These are phyloP conservation scores for Saturnispora zaruensis DNA, from an alignment of 805 yeast species.

Conservation along the genomic window DNA sequence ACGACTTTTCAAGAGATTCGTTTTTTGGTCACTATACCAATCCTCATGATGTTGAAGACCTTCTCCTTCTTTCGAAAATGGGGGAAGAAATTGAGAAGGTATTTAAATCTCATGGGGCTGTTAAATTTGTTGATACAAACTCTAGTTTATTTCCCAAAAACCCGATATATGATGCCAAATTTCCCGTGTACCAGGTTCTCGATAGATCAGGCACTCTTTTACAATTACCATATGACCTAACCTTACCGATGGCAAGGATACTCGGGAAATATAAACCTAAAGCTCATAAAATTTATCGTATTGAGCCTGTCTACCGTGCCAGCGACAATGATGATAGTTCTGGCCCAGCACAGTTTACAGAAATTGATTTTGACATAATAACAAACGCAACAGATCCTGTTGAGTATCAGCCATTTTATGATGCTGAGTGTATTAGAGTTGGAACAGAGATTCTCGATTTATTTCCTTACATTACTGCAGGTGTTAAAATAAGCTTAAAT, in stretches of 20 bases:
- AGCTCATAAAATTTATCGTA: constrained; percentile 56
- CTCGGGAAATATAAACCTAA: constrained; percentile 55
- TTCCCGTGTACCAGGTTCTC: constrained; percentile 66
- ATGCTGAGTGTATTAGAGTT: constrained; percentile 83
- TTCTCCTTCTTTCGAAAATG: constrained; percentile 51
- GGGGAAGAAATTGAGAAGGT: constrained; percentile 51
- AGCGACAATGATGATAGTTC: constrained; percentile 48
- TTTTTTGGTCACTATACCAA: constrained; percentile 54
- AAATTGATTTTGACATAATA: constrained; percentile 79
- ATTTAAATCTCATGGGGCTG: constrained; percentile 79
- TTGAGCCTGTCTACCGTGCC: constrained; percentile 77
- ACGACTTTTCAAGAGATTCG: constrained; percentile 75
- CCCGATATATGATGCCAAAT: constrained; percentile 55
- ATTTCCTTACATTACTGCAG: constrained; percentile 59
- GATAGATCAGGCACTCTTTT: constrained; percentile 83
- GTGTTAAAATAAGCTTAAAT: constrained; percentile 56
- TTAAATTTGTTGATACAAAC: constrained; percentile 51
- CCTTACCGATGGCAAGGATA: constrained; percentile 81
- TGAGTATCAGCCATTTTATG: constrained; percentile 44
- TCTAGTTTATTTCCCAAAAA: constrained; percentile 75
- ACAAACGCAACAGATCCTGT: constrained; percentile 29
- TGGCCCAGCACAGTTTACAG: constrained; percentile 70
- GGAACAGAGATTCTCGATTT: constrained; percentile 61
- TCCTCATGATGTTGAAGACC: constrained; percentile 33
- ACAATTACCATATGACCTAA: constrained; percentile 82